A percentile compares a stretch with the other conserved stretches of the same genome.
Conservation (phyloP, 208 protist genomes). For the Acanthamoeba castellanii region DNA sequence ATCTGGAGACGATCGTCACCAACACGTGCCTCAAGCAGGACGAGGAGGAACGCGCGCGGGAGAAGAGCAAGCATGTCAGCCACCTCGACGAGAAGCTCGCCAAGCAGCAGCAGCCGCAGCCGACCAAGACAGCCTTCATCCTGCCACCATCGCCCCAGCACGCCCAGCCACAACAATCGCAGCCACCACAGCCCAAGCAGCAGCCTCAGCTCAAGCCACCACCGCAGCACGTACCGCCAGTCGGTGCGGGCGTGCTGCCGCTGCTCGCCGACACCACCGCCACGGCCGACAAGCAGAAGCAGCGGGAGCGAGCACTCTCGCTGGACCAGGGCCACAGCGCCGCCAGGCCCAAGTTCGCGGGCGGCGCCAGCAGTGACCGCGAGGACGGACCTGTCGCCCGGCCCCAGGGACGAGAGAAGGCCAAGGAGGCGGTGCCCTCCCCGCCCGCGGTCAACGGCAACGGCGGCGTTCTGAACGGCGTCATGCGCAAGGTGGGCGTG, state of each 20-base stretch:
- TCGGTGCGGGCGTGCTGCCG: constrained; percentile 10
- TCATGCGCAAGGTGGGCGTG: constrained; percentile 33
- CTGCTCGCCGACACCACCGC: background rate
- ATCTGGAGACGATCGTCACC: constrained; percentile 49
- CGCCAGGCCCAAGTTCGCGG: background rate
- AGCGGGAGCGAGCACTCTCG: background rate
- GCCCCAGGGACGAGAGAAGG: background rate
- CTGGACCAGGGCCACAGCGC: background rate
- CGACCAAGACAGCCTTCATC: background rate
- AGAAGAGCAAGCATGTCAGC: constrained; percentile 26
- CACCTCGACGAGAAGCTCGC: constrained; percentile 3
- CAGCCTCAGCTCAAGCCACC: background rate
- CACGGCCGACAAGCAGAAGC: background rate
- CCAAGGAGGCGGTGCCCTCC: constrained; percentile 17
- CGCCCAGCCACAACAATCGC: background rate
- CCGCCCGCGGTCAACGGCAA: background rate
- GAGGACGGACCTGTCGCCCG: constrained; percentile 22
- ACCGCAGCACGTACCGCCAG: constrained; percentile 1
- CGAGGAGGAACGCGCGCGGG: background rate
- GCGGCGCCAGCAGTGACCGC: background rate
- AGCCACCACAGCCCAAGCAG: too few relatives aligned
- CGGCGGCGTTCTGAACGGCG: background rate
- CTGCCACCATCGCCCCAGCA: background rate
- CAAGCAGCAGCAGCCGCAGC: background rate
- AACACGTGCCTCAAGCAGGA: constrained; percentile 56